A percentile compares a stretch with the other conserved stretches of the same genome.
Conservation (phyloP, 176 grass and related monocot species). For the Carex littledalei region DNA sequence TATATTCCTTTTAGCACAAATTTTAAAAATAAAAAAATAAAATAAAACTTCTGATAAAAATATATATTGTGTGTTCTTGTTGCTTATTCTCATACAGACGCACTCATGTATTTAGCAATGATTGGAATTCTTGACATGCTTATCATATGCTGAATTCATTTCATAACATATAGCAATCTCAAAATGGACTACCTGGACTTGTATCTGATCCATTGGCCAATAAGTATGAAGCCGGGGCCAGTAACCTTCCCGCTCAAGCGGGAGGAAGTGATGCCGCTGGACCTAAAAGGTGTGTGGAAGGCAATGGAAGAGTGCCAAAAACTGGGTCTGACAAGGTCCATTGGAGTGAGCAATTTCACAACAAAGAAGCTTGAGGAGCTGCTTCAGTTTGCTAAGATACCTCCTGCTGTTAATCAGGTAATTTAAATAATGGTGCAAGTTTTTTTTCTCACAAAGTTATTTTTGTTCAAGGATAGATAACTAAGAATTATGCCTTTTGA, state of each 20-base stretch:
- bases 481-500: neutral
- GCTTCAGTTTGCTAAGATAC: conserved; percentile 32
- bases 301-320: conserved; percentile 62
- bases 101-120: neutral
- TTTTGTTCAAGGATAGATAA: neutral
- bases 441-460: too few relatives aligned
- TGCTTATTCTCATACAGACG: too few relatives aligned
- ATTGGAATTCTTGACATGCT: neutral
- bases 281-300: conserved; percentile 40
- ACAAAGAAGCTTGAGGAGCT: conserved; percentile 50
- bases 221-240: conserved; percentile 37
- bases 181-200: conserved; percentile 62
- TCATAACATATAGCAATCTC: conserved; percentile 32
- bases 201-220: conserved; percentile 56
- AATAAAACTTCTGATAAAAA: too few relatives aligned
- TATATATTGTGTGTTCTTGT: too few relatives aligned
- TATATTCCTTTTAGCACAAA: too few relatives aligned
- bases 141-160: neutral
- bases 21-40: too few relatives aligned
- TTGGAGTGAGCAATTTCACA: conserved; percentile 70
- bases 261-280: conserved; percentile 44
- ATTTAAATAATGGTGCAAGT: neutral
- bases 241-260: conserved; percentile 26
- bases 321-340: conserved; percentile 43
- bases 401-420: conserved; percentile 57